phyloP scores from a whole-genome alignment of 768 basidiomycete genomes.

The Myochromella boudieri region DNA sequence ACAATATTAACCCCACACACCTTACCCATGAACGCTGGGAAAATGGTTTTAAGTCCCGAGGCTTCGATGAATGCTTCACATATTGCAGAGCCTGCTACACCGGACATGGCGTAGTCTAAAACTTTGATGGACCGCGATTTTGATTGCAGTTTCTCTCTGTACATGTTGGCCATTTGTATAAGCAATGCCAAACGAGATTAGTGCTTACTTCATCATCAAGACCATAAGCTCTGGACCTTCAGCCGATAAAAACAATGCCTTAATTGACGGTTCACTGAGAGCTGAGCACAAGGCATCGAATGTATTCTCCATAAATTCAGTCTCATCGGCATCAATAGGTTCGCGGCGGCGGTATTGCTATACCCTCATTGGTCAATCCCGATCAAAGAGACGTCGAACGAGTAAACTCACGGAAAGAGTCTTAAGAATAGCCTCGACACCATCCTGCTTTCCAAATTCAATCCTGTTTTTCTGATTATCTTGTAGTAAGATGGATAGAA shows the following conservation, averaged over 20 bases:
- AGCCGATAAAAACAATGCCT: slow-evolving; percentile 78
- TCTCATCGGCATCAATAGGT: slow-evolving; percentile 84
- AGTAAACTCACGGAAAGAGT: slow-evolving; percentile 71
- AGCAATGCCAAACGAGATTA: slow-evolving; percentile 5
- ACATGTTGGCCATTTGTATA: slow-evolving; percentile 4
- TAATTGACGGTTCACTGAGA: slow-evolving; percentile 75
- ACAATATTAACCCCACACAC: slow-evolving; percentile 34
- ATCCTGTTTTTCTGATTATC: slow-evolving; percentile 67
- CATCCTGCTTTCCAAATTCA: slow-evolving; percentile 68
- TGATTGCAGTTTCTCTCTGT: slow-evolving; percentile 80
- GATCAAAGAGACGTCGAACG: slow-evolving; percentile 12
- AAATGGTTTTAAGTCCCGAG: slow-evolving; percentile 85
- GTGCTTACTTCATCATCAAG: slow-evolving; percentile 90
- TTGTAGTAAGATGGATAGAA: slow-evolving; percentile 90
- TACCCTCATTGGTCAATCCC: neutral
- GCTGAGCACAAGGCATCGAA: slow-evolving; percentile 90
- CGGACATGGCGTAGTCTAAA: slow-evolving; percentile 88
- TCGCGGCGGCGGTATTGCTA: slow-evolving; percentile 89
- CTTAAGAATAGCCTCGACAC: slow-evolving; percentile 75
- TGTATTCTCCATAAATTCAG: slow-evolving; percentile 97
- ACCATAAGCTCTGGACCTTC: slow-evolving; percentile 98
- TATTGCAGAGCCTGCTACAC: slow-evolving; percentile 59
- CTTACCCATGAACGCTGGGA: slow-evolving; percentile 94
- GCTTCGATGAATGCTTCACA: slow-evolving; percentile 89
- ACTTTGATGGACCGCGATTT: slow-evolving; percentile 87